These are phyloP conservation scores for Phytophthora citricola DNA, from an alignment of 352 stramenopile species.

Conservation along the genomic window DNA sequence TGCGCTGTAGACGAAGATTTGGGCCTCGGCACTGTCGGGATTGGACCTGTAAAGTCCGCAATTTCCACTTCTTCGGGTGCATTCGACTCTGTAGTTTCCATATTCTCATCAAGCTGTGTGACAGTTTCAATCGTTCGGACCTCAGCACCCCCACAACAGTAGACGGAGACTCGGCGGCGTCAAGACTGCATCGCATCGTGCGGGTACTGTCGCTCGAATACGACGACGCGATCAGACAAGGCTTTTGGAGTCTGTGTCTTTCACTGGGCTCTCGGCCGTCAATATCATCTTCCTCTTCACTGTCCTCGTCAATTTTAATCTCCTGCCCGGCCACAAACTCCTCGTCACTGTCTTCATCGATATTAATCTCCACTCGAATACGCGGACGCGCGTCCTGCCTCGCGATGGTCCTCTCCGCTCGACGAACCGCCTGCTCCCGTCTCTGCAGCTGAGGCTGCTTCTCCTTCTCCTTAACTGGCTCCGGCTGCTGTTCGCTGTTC, in stretches of 20 bases:
- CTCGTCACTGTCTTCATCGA: conserved; percentile 32
- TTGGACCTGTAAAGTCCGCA: conserved; percentile 8
- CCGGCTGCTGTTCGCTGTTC: not conserved
- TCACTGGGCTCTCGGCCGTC: conserved; percentile 34
- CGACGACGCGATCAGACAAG: conserved; percentile 22
- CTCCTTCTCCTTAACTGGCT: not conserved
- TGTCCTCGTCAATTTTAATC: conserved; percentile 30
- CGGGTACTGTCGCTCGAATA: conserved; percentile 38
- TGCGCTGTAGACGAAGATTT: conserved; percentile 10
- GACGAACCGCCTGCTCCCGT: not conserved
- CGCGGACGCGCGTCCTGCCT: conserved; percentile 5
- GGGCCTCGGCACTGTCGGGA: conserved; percentile 9
- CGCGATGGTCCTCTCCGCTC: not conserved
- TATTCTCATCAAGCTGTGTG: conserved; percentile 22
- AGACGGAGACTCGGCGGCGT: conserved; percentile 29
- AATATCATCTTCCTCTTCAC: conserved; percentile 34
- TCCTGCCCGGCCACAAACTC: conserved; percentile 21
- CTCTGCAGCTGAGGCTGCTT: conserved; percentile 3
- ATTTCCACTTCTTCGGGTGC: conserved; percentile 16
- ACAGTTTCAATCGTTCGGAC: conserved; percentile 22
- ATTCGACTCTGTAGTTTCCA: conserved; percentile 9
- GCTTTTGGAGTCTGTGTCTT: conserved; percentile 10
- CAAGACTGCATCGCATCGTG: conserved; percentile 46
- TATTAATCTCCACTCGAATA: conserved; percentile 19
- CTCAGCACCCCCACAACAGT: conserved; percentile 4